Percentiles rank a stretch among this genome's conserved stretches.
phyloP scores from a whole-genome alignment of 495 filamentous ascomycete species.

The Podospora australis region DNA sequence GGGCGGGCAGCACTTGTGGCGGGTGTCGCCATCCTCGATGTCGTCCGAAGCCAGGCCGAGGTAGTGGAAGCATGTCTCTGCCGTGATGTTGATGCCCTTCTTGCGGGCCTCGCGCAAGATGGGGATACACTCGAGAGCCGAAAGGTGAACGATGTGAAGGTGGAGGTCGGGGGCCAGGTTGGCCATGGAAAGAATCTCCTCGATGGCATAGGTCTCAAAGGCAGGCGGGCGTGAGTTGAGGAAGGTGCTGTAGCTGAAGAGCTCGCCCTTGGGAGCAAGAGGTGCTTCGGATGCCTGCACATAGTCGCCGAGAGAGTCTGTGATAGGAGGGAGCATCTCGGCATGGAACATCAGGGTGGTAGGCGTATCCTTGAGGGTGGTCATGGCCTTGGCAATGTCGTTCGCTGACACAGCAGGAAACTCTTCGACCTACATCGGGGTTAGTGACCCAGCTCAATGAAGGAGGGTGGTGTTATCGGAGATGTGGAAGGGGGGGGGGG shows the following conservation, averaged over 20 bases:
- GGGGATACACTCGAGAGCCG: slow-evolving; percentile 86
- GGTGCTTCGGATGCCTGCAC: slow-evolving; percentile 69
- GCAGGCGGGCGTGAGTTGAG: slow-evolving; percentile 81
- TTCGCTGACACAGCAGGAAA: slow-evolving; percentile 81
- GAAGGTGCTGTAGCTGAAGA: slow-evolving; percentile 82
- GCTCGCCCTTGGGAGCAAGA: slow-evolving; percentile 64
- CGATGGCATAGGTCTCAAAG: slow-evolving; percentile 88
- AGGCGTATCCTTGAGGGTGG: slow-evolving; percentile 61
- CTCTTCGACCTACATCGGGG: slow-evolving; percentile 67
- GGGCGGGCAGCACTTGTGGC: slow-evolving; percentile 97
- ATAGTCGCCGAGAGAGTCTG: slow-evolving; percentile 72
- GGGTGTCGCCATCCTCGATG: slow-evolving; percentile 81
- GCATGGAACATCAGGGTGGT: slow-evolving; percentile 98
- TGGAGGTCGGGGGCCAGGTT: slow-evolving; percentile 75
- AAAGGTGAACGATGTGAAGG: slow-evolving; percentile 92
- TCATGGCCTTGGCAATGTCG: slow-evolving; percentile 76
- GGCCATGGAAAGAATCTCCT: slow-evolving; percentile 75
- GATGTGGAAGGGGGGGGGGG: too few species aligned
- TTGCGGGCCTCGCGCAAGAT: slow-evolving; percentile 72
- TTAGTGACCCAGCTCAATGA: slow-evolving; percentile 7
- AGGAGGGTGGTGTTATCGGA: too few species aligned
- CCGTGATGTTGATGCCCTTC: slow-evolving; percentile 82
- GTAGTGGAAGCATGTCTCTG: slow-evolving; percentile 98
- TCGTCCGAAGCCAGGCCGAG: slow-evolving; percentile 83
- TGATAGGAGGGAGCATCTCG: slow-evolving; percentile 90